A percentile compares a stretch with the other conserved stretches of the same genome.
Evolutionary conservation across 352 stramenopile species (phyloP).

Genomic region (Globisporangium nagaii): DNA sequence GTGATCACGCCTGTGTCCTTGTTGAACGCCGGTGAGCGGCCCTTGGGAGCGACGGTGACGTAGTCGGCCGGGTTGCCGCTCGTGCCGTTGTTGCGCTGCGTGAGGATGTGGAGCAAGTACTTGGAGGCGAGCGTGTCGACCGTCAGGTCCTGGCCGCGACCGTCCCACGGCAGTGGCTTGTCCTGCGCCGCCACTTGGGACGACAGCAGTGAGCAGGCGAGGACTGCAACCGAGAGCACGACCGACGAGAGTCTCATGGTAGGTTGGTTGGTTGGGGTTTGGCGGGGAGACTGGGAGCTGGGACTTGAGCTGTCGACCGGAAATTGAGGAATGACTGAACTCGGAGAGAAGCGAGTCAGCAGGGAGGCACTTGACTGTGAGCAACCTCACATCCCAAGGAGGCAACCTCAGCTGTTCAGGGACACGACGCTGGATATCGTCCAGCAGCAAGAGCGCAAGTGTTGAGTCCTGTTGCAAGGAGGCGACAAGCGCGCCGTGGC

Average conservation of each 20-base stretch:
- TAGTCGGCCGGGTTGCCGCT: constrained; percentile 40
- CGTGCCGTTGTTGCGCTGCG: constrained; percentile 38
- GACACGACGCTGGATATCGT: no score
- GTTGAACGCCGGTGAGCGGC: constrained; percentile 51
- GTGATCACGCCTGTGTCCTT: constrained; percentile 56
- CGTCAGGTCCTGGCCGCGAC: constrained; percentile 42
- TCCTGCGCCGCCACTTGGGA: constrained; percentile 10
- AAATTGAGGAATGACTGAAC: no score
- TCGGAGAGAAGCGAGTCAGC: no score
- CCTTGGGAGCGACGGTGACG: constrained; percentile 33
- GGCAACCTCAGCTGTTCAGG: no score
- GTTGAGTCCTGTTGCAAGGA: no score
- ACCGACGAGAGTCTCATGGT: constrained; percentile 27
- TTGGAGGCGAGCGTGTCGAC: constrained; percentile 46
- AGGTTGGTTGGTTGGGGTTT: background rate
- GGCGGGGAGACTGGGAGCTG: no score
- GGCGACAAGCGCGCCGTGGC: no score
- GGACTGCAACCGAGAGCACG: constrained; percentile 17
- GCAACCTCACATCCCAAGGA: no score
- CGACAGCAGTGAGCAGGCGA: constrained; percentile 20
- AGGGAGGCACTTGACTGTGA: background rate
- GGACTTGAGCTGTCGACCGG: background rate
- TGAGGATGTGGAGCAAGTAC: constrained; percentile 66
- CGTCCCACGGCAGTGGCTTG: constrained; percentile 47
- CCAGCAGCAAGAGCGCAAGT: no score